Conservation (phyloP, 192 early-diverging fungal genomes). For the Entomortierella lignicola region DNA sequence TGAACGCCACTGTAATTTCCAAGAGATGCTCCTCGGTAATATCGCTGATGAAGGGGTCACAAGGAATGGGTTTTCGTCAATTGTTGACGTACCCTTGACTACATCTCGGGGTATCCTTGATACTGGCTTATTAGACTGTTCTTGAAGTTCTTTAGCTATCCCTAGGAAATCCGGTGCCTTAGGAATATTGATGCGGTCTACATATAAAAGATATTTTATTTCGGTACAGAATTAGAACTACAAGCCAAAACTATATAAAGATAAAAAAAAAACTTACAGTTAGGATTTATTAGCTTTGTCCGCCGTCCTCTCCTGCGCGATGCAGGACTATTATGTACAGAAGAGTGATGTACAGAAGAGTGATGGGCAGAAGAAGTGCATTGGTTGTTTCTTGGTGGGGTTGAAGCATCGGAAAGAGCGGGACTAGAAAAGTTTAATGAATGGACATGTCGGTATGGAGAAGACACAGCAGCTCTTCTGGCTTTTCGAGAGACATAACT, state of each 20-base stretch:
- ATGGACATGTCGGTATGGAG: neutral
- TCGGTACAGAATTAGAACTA: too few species aligned
- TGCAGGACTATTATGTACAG: neutral
- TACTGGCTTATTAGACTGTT: neutral
- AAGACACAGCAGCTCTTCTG: neutral
- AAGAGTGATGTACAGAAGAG: neutral
- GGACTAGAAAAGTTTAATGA: neutral
- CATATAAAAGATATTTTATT: too few species aligned
- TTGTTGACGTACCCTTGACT: neutral
- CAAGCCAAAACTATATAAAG: neutral
- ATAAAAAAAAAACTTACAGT: neutral
- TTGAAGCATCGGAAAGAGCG: neutral
- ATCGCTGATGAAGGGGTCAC: neutral
- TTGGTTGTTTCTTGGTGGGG: neutral
- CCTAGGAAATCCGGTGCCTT: neutral
- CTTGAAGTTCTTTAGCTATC: neutral
- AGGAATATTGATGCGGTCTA: neutral
- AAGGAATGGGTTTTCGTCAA: neutral
- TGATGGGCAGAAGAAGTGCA: neutral
- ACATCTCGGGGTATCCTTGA: neutral
- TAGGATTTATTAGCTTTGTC: neutral
- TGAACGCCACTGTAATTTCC: neutral
- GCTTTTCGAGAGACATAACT: constrained; percentile 3
- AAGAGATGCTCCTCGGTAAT: neutral
- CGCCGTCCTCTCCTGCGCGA: neutral